A percentile compares a stretch with the other conserved stretches of the same genome.
Conservation (phyloP, 352 stramenopile genomes). For the Globisporangium recalcitrans region DNA sequence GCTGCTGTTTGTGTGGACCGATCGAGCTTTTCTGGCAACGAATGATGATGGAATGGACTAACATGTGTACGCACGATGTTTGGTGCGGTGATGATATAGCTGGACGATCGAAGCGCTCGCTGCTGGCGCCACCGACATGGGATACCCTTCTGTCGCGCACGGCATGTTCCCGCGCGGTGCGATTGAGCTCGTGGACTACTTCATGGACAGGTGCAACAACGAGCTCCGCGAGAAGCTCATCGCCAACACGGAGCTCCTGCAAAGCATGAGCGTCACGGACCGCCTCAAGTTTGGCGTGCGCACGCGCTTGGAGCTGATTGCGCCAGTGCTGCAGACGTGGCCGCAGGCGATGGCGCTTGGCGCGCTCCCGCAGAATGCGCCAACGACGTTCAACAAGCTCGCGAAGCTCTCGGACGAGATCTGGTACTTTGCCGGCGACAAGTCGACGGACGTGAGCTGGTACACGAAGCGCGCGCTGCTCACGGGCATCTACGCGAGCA, state of each 20-base stretch:
- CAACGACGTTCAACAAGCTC: constrained; percentile 65
- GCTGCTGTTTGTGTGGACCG: not conserved
- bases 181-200: constrained; percentile 81
- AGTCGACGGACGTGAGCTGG: constrained; percentile 79
- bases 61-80: constrained; percentile 7
- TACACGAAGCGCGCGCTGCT: constrained; percentile 84
- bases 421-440: constrained; percentile 85
- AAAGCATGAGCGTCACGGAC: constrained; percentile 68
- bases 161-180: constrained; percentile 74
- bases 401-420: constrained; percentile 74
- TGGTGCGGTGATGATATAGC: constrained; percentile 22
- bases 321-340: constrained; percentile 56
- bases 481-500: constrained; percentile 73
- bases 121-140: constrained; percentile 56
- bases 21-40: not conserved
- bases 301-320: constrained; percentile 58
- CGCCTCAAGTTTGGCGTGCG: constrained; percentile 79
- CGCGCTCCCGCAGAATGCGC: constrained; percentile 68
- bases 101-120: constrained; percentile 75
- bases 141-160: constrained; percentile 75
- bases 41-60: constrained; percentile 12
- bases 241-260: constrained; percentile 49
- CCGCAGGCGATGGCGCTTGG: constrained; percentile 78
- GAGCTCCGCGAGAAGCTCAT: constrained; percentile 59
- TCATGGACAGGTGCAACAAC: constrained; percentile 72